Evolutionary conservation across 202 grass and related monocot genomes (phyloP).

Genomic region (Setaria viridis): DNA sequence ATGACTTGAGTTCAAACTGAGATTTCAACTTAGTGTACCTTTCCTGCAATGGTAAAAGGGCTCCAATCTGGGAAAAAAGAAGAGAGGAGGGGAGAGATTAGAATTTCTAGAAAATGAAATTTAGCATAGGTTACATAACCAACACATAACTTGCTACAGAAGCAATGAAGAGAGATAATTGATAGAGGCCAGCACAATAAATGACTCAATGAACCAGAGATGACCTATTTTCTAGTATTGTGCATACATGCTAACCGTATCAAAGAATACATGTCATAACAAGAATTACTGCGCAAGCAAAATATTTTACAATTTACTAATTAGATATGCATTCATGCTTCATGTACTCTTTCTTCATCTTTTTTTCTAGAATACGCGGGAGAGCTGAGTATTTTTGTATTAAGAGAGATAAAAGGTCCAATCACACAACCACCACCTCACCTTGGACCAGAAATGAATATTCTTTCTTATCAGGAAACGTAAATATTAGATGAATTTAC

Average conservation of each 20-base stretch:
- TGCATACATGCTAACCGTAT: background rate
- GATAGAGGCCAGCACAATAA: conserved; percentile 18
- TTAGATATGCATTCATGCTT: background rate
- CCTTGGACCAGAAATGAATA: too few relatives aligned
- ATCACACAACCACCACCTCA: too few relatives aligned
- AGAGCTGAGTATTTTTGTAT: too few relatives aligned
- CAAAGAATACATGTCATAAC: background rate
- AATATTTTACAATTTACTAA: background rate
- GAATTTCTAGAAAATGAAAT: conserved; percentile 27
- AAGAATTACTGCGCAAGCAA: background rate
- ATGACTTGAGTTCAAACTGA: conserved; percentile 90
- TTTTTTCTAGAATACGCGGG: too few relatives aligned
- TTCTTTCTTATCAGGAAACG: background rate
- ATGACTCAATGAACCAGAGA: background rate
- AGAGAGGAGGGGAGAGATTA: background rate
- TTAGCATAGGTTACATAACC: conserved; percentile 10
- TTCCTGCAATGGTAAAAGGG: conserved; percentile 70
- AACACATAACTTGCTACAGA: conserved; percentile 17
- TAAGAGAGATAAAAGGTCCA: too few relatives aligned
- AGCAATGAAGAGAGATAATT: conserved; percentile 21
- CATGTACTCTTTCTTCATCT: background rate
- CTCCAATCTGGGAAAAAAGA: conserved; percentile 59
- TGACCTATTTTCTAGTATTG: background rate
- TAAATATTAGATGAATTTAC: conserved; percentile 1
- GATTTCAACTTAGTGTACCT: conserved; percentile 74